Conservation (phyloP, 345 rosid species). For the Syzygium oleosum region DNA sequence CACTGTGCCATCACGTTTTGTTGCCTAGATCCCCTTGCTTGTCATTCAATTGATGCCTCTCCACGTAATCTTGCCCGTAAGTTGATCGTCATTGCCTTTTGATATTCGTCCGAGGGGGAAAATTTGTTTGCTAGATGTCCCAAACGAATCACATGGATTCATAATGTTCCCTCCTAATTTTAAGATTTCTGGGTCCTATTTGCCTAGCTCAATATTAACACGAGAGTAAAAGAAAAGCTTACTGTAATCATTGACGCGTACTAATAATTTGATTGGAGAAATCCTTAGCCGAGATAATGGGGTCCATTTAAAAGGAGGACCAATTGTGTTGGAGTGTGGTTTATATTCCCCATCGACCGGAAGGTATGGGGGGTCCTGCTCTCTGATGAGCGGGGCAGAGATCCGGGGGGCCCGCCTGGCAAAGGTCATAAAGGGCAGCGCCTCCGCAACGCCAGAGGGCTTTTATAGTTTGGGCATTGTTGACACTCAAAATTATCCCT, state of each 20-base stretch:
- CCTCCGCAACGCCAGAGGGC: no score
- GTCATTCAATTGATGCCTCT: not conserved
- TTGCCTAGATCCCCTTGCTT: not conserved
- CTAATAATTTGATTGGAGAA: not conserved
- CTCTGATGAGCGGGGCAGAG: no score
- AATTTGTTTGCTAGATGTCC: not conserved
- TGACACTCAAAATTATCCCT: no score
- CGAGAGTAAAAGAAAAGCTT: not conserved
- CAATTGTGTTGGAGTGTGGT: not conserved
- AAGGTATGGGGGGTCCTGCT: no score
- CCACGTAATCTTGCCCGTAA: not conserved
- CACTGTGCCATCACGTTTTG: not conserved
- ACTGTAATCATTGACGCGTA: not conserved
- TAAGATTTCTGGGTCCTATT: not conserved
- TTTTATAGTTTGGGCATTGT: no score
- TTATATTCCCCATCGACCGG: no score
- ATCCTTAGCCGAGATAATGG: not conserved
- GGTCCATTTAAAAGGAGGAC: not conserved
- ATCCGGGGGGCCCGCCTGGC: no score
- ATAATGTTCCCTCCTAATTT: not conserved
- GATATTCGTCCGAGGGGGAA: not conserved
- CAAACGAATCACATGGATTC: not conserved
- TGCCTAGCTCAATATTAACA: not conserved
- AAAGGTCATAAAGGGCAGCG: no score
- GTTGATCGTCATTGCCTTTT: not conserved